Evolutionary conservation across 352 stramenopile genomes (phyloP).

Genomic region (Phytophthora podocarpi): DNA sequence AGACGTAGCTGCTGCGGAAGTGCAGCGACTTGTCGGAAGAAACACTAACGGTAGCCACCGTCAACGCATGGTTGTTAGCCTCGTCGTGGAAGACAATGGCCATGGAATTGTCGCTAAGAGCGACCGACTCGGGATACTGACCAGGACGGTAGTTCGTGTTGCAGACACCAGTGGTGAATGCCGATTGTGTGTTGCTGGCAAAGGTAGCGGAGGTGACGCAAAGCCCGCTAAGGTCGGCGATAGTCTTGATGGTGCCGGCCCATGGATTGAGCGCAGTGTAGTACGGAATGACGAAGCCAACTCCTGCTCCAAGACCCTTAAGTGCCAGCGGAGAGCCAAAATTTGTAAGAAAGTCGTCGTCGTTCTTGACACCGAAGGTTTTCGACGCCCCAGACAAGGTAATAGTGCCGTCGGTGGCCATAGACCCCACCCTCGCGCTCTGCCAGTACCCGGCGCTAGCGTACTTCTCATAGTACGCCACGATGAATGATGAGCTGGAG

Average conservation of each 20-base stretch:
- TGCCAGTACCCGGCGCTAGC: slow-evolving; percentile 32
- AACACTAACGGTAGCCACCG: slow-evolving; percentile 37
- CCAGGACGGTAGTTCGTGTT: slow-evolving; percentile 44
- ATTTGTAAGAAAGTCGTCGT: slow-evolving; percentile 18
- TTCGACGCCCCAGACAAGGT: slow-evolving; percentile 34
- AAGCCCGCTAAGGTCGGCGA: slow-evolving; percentile 37
- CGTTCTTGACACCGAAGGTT: slow-evolving; percentile 44
- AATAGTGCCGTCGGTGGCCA: slow-evolving; percentile 41
- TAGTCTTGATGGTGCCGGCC: slow-evolving; percentile 3
- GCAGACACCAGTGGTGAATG: slow-evolving; percentile 49
- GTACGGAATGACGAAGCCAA: slow-evolving; percentile 59
- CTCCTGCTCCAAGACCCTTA: slow-evolving; percentile 10
- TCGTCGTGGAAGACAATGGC: slow-evolving; percentile 61
- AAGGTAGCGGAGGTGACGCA: slow-evolving; percentile 51
- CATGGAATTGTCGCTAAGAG: slow-evolving; percentile 48
- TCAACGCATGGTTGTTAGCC: slow-evolving; percentile 63
- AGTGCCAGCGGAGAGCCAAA: slow-evolving; percentile 49
- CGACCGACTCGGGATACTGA: slow-evolving; percentile 46
- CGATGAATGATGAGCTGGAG: slow-evolving; percentile 41
- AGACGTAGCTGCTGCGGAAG: slow-evolving; percentile 57
- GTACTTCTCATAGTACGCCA: slow-evolving; percentile 56
- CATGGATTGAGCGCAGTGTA: slow-evolving; percentile 32
- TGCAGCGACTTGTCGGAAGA: slow-evolving; percentile 30
- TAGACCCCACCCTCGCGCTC: slow-evolving; percentile 39
- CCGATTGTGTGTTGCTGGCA: slow-evolving; percentile 8